These are phyloP conservation scores for Ophiostoma ulmi DNA, from an alignment of 2,329 filamentous ascomycete genomes.

Conservation along the genomic window DNA sequence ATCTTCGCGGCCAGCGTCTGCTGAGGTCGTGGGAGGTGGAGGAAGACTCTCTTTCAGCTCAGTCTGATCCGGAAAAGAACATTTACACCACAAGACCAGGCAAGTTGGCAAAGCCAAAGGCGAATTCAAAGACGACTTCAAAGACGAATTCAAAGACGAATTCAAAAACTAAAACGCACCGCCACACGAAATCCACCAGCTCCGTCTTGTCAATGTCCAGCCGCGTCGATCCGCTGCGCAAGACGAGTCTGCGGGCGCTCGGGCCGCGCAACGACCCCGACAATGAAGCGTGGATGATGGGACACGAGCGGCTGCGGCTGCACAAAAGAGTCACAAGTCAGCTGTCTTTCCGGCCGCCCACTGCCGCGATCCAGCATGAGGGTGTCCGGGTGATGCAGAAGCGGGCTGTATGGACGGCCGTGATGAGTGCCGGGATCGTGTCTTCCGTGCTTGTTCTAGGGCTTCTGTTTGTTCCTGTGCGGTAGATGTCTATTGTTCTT, in stretches of 20 bases:
- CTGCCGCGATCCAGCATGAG: constrained; percentile 33
- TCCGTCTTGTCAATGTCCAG: background rate
- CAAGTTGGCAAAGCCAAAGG: constrained; percentile 20
- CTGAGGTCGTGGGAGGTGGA: constrained; percentile 39
- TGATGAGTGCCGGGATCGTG: constrained; percentile 35
- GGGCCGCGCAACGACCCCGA: constrained; percentile 35
- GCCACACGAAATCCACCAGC: background rate
- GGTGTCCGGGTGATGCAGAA: constrained; percentile 35
- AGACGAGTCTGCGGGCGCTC: constrained; percentile 34
- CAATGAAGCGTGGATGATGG: constrained; percentile 33
- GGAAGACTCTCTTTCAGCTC: constrained; percentile 3
- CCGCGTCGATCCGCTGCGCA: constrained; percentile 30
- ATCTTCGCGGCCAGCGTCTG: constrained; percentile 34
- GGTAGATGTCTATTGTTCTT: background rate
- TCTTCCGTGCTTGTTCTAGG: constrained; percentile 29
- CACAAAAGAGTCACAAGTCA: background rate
- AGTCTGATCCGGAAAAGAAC: constrained; percentile 21
- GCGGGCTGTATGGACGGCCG: constrained; percentile 33
- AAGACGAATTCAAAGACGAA: background rate
- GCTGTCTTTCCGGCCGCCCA: constrained; percentile 24
- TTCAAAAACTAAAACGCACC: no score
- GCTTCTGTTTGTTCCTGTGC: background rate
- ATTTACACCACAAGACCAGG: background rate
- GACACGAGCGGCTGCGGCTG: constrained; percentile 30
- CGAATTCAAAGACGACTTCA: background rate